Conservation (phyloP, 495 filamentous ascomycete species). For the Lasiosphaeriaceae sp. region DNA sequence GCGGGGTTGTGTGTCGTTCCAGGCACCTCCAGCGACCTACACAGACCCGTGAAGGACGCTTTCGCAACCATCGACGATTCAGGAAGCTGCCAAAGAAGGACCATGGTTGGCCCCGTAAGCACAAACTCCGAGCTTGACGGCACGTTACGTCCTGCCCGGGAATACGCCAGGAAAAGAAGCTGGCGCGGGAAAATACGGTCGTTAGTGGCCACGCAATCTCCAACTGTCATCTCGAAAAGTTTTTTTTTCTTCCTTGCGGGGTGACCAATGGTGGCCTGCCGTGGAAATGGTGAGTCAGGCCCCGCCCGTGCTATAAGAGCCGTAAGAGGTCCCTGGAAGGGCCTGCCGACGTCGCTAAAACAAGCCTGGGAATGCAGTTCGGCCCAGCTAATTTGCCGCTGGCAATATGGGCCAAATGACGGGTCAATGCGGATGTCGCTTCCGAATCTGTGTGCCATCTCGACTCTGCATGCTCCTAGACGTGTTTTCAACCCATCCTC, state of each 20-base stretch:
- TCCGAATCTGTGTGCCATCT: not conserved
- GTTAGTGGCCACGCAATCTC: not conserved
- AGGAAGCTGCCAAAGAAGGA: constrained; percentile 23
- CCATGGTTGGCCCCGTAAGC: constrained; percentile 2
- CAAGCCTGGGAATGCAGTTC: not conserved
- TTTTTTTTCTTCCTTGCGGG: not conserved
- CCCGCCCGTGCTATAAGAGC: not conserved
- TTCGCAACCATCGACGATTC: constrained; percentile 19
- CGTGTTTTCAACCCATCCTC: not conserved
- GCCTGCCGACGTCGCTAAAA: not conserved
- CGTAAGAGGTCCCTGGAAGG: not conserved
- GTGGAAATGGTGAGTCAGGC: not conserved
- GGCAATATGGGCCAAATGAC: not conserved
- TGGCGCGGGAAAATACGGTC: not conserved
- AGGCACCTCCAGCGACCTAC: not conserved
- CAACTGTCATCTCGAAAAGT: not conserved
- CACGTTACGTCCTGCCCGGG: constrained; percentile 2
- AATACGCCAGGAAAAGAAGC: constrained; percentile 16
- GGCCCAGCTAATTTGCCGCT: not conserved
- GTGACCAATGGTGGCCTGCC: not conserved
- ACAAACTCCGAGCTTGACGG: not conserved
- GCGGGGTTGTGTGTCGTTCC: constrained; percentile 8
- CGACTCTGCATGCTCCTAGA: not conserved
- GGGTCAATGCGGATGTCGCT: not conserved
- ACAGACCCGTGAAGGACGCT: not conserved